Percentiles rank a stretch among this genome's conserved stretches.
Evolutionary conservation across 345 rosid species (phyloP).

Genomic region (Iberis pinnata): DNA sequence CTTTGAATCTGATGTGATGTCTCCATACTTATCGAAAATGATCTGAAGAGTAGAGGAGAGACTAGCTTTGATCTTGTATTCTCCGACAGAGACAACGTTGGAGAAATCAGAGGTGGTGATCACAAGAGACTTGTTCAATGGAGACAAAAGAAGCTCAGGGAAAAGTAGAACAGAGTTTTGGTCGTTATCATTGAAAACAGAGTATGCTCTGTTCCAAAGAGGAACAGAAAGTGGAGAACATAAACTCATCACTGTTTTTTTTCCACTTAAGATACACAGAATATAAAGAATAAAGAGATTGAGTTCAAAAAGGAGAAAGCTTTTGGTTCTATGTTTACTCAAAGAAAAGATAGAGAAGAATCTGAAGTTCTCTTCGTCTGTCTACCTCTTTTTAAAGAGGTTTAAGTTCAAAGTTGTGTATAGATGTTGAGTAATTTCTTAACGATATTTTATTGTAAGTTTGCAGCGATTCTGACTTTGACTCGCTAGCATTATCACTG

Average conservation of each 20-base stretch:
- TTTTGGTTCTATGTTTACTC: too few species aligned
- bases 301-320: too few species aligned
- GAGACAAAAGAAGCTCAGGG: conserved; percentile 22
- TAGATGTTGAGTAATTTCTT: too few species aligned
- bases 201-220: conserved; percentile 18
- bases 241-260: conserved; percentile 18
- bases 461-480: conserved; percentile 24
- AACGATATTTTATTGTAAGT: not conserved
- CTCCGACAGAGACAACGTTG: conserved; percentile 16
- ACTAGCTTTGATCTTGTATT: conserved; percentile 21
- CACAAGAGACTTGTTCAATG: conserved; percentile 19
- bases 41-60: conserved; percentile 21
- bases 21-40: conserved; percentile 26
- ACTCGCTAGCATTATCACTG: conserved; percentile 2
- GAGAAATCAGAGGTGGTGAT: not conserved
- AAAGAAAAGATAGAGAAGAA: conserved; percentile 2
- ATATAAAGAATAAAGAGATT: too few species aligned
- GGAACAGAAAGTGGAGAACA: conserved; percentile 12
- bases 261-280: too few species aligned
- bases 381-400: not conserved
- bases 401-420: too few species aligned
- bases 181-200: not conserved
- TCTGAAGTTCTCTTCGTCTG: conserved; percentile 4
- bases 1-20: conserved; percentile 20
- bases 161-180: conserved; percentile 18